A percentile compares a stretch with the other conserved stretches of the same genome.
Evolutionary conservation across 1,284 basidiomycete species (phyloP).

Genomic region (Nidula niveotomentosa): DNA sequence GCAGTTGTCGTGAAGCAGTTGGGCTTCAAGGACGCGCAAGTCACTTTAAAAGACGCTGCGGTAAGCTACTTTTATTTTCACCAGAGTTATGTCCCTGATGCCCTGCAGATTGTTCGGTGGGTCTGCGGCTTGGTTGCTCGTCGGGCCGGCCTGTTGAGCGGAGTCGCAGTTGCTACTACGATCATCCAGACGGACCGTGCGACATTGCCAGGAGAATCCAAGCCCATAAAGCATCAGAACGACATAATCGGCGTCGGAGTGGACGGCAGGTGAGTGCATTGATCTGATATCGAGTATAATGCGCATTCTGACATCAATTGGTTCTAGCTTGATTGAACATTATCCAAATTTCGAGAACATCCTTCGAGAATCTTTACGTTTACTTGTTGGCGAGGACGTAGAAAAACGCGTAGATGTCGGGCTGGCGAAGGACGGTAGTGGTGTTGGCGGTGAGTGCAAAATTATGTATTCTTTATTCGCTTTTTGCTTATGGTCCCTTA

Average conservation of each 20-base stretch:
- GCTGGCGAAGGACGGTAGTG: slow-evolving; percentile 95
- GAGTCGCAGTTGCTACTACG: slow-evolving; percentile 85
- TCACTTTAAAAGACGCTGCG: slow-evolving; percentile 69
- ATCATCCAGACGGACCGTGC: slow-evolving; percentile 79
- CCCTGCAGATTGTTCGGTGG: slow-evolving; percentile 72
- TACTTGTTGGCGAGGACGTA: slow-evolving; percentile 77
- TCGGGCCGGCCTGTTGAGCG: slow-evolving; percentile 84
- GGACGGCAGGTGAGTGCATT: slow-evolving; percentile 72
- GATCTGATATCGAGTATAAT: not conserved
- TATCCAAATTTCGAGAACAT: slow-evolving; percentile 84
- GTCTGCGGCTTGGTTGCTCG: slow-evolving; percentile 76
- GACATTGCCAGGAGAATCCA: slow-evolving; percentile 39
- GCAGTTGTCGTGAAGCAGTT: slow-evolving; percentile 65
- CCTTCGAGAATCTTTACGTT: slow-evolving; percentile 73
- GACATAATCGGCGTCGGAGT: slow-evolving; percentile 77
- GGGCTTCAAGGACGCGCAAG: slow-evolving; percentile 47
- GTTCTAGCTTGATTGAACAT: slow-evolving; percentile 79
- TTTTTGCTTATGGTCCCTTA: slow-evolving; percentile 20
- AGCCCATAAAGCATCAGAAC: slow-evolving; percentile 38
- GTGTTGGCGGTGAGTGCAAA: slow-evolving; percentile 81
- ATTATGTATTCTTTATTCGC: slow-evolving; percentile 3
- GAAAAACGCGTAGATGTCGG: slow-evolving; percentile 85
- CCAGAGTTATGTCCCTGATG: not conserved
- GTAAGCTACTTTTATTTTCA: slow-evolving; percentile 23
- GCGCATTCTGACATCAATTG: not conserved